Evolutionary conservation across 176 grass and related monocot species (phyloP), one percentile per base, ranked within the genome.

Genomic region (Oryza glumipatula): DNA sequence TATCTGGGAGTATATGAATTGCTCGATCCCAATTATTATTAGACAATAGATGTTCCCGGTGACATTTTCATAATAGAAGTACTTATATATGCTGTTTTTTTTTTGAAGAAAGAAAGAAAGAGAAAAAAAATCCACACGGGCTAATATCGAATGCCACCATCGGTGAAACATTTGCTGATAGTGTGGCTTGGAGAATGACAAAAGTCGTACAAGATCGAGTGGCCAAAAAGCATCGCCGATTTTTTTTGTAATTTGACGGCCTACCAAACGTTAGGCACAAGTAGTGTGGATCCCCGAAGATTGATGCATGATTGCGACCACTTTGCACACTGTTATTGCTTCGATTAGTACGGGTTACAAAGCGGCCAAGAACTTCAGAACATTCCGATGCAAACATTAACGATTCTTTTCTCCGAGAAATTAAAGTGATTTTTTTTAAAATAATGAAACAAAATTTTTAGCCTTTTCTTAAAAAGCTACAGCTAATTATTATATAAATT

Each of bases 241-340:
- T 21, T 24, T n/a, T 58, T 15, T 56, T 16, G 52, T n/a, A 58
- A 4, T 32, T 19, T 45, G 69, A 73, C 52, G 17, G 36, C 80
- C 52, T 82, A 64, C 80, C 68, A 19, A 82, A 73, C 69, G 16
- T 82, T 73, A 73, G 68, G 78, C 65, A 44, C 58, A 63, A 3
- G 58, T 63, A 63, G 21, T 63, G n/a, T n/a, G 54, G 54, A 58
- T n/a, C 17, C 17, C 6, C 8, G 58, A 2, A 3, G n/a, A 63
- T 63, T 23, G 58, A 63, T 63, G 8, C 7, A 63, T 68, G 71
- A 48, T 26, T 16, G 68, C 8, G 10, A 22, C 21, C 38, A n/a
- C 17, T n/a, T 69, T 22, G 58, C n/a, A 11, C 58, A 23, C 58
- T 63, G n/a, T 23, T 63, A 1, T 28, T 32, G 7, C 17, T 21